Evolutionary conservation across 139 green algal genomes (phyloP).

Genomic region (Spirogloea muscicola): DNA sequence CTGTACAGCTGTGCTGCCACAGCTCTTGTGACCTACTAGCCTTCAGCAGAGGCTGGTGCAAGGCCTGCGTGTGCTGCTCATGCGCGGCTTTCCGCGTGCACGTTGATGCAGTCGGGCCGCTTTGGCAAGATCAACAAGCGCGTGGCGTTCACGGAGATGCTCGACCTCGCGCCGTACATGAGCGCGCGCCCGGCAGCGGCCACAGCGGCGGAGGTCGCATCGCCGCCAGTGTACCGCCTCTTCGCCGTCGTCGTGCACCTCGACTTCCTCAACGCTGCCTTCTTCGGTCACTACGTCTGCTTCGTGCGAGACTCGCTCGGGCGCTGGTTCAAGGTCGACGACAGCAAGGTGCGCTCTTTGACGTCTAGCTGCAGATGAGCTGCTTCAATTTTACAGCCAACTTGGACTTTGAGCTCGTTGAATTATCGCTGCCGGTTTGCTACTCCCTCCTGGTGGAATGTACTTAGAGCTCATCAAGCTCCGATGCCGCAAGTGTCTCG

Average conservation of each 20-base stretch:
- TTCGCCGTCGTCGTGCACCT: conserved; percentile 46
- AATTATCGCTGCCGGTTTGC: not conserved
- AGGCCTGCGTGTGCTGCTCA: too few species aligned
- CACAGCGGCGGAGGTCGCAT: too few species aligned
- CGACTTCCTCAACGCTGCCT: conserved; percentile 34
- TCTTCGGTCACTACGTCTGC: conserved; percentile 48
- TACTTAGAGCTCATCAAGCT: too few species aligned
- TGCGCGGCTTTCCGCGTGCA: too few species aligned
- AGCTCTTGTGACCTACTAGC: too few species aligned
- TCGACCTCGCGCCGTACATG: conserved; percentile 42
- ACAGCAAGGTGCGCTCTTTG: conserved; percentile 7
- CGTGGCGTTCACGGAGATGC: conserved; percentile 65
- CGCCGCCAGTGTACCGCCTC: conserved; percentile 31
- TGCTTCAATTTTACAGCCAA: not conserved
- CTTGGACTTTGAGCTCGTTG: not conserved
- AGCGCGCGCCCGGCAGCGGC: not conserved
- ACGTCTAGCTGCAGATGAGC: not conserved
- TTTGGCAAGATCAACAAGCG: conserved; percentile 73
- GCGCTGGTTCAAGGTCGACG: conserved; percentile 39
- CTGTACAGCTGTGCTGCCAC: too few species aligned
- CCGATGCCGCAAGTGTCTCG: too few species aligned
- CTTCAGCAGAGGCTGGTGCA: too few species aligned
- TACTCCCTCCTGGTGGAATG: too few species aligned
- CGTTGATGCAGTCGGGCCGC: conserved; percentile 46
- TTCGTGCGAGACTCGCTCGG: conserved; percentile 23